Percentiles rank a stretch among this genome's conserved stretches.
These are phyloP conservation scores for Boletus sp. DNA, from an alignment of 768 basidiomycete genomes.

Conservation along the genomic window DNA sequence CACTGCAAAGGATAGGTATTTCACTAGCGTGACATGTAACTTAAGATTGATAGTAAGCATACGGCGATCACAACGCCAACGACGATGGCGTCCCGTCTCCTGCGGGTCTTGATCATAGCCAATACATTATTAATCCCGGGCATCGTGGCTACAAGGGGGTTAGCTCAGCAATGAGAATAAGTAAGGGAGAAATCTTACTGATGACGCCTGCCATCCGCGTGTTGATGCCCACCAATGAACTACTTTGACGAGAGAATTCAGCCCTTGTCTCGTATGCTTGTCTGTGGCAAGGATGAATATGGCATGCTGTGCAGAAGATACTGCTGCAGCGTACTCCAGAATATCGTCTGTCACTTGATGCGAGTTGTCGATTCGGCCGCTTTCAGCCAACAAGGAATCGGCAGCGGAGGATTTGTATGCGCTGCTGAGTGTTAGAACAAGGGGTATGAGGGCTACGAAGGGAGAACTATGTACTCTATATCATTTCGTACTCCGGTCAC, in stretches of 20 bases:
- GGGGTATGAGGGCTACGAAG: background rate
- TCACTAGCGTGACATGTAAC: conserved; percentile 40
- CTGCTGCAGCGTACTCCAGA: conserved; percentile 58
- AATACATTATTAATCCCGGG: conserved; percentile 94
- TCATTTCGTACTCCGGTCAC: conserved; percentile 91
- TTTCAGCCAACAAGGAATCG: conserved; percentile 84
- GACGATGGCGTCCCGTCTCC: conserved; percentile 86
- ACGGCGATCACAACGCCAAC: conserved; percentile 86
- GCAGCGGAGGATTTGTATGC: conserved; percentile 88
- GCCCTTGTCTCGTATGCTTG: conserved; percentile 97
- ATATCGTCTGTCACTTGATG: conserved; percentile 94
- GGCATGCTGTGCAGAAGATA: background rate
- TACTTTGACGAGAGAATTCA: conserved; percentile 83
- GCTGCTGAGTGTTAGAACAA: conserved; percentile 38
- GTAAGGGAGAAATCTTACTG: conserved; percentile 44
- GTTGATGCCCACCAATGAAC: conserved; percentile 74
- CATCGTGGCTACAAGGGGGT: conserved; percentile 57
- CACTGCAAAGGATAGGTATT: conserved; percentile 1
- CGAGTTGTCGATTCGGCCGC: conserved; percentile 85
- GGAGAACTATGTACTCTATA: conserved; percentile 67
- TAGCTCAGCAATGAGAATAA: background rate
- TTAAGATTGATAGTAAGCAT: conserved; percentile 63
- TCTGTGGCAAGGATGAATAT: conserved; percentile 37
- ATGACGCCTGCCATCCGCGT: conserved; percentile 80
- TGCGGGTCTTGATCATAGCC: conserved; percentile 87